A percentile compares a stretch with the other conserved stretches of the same genome.
Conservation (phyloP, 495 filamentous ascomycete species). For the Pyrenula massariospora region DNA sequence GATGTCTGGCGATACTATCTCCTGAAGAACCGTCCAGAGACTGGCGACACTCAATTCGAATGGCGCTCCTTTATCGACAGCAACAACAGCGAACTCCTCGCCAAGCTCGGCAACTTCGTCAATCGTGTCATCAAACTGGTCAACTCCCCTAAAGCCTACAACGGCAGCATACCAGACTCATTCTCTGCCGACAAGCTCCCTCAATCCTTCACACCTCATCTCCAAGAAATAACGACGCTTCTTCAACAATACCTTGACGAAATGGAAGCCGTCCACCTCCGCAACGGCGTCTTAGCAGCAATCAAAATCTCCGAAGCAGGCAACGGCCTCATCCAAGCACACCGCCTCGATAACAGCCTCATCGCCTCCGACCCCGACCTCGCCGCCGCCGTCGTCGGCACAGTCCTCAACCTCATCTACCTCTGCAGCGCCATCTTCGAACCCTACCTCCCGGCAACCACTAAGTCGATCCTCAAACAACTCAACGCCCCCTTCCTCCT, state of each 20-base stretch:
- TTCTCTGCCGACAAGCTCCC: slow-evolving; percentile 23
- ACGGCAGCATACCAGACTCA: slow-evolving; percentile 60
- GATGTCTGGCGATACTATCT: slow-evolving; percentile 94
- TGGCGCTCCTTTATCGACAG: slow-evolving; percentile 73
- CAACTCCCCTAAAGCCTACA: slow-evolving; percentile 52
- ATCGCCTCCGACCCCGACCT: slow-evolving; percentile 61
- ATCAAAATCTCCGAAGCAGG: slow-evolving; percentile 62
- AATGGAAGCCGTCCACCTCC: slow-evolving; percentile 64
- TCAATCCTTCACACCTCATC: slow-evolving; percentile 28
- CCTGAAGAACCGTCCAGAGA: slow-evolving; percentile 77
- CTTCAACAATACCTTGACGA: slow-evolving; percentile 60
- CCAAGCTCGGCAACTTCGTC: slow-evolving; percentile 87
- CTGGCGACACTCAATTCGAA: slow-evolving; percentile 78
- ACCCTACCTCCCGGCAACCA: slow-evolving; percentile 80
- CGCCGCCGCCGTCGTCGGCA: slow-evolving; percentile 65
- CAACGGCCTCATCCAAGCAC: slow-evolving; percentile 72
- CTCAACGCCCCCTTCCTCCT: slow-evolving; percentile 48
- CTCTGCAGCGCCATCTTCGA: slow-evolving; percentile 64
- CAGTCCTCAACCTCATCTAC: slow-evolving; percentile 70
- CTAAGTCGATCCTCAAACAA: slow-evolving; percentile 61
- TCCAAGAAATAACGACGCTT: slow-evolving; percentile 45
- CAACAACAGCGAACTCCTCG: slow-evolving; percentile 86
- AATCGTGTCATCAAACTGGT: slow-evolving; percentile 90
- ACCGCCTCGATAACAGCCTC: slow-evolving; percentile 71
- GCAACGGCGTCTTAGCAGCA: slow-evolving; percentile 56